Evolutionary conservation across 1,284 basidiomycete genomes (phyloP).

Genomic region (Marasmius oreades): DNA sequence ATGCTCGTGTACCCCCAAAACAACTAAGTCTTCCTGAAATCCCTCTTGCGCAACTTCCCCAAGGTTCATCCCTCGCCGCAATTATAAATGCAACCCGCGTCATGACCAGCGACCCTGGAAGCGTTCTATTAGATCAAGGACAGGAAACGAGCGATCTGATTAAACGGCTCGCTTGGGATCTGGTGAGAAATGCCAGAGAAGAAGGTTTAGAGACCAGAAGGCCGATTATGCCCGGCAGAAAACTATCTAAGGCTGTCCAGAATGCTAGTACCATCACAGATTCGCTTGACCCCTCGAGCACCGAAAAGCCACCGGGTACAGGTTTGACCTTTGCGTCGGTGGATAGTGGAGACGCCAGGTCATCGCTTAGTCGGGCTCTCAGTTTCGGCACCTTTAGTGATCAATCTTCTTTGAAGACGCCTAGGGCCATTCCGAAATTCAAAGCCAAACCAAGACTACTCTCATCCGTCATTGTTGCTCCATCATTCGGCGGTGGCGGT

Average conservation of each 20-base stretch:
- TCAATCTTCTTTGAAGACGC: background rate
- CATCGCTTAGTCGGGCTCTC: constrained; percentile 42
- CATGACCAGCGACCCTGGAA: constrained; percentile 77
- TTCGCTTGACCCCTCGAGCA: constrained; percentile 19
- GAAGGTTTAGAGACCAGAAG: constrained; percentile 31
- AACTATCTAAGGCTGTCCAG: constrained; percentile 41
- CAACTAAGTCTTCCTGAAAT: constrained; percentile 13
- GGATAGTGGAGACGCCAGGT: constrained; percentile 39
- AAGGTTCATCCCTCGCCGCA: constrained; percentile 66
- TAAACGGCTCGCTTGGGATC: constrained; percentile 62
- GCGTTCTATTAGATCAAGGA: constrained; percentile 69
- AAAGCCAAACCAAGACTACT: constrained; percentile 20
- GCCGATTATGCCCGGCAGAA: constrained; percentile 24
- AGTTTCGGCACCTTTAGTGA: constrained; percentile 3
- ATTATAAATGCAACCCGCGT: constrained; percentile 85
- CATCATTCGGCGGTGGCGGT: constrained; percentile 32
- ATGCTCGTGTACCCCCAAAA: constrained; percentile 10
- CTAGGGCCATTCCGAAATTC: background rate
- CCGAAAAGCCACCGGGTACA: constrained; percentile 35
- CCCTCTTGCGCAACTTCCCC: constrained; percentile 32
- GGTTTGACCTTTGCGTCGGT: constrained; percentile 35
- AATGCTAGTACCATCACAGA: too few species aligned
- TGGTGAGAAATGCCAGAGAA: constrained; percentile 73
- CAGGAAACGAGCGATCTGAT: constrained; percentile 60
- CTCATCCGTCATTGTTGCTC: background rate